Evolutionary conservation across 106 monocot genomes (phyloP).

Genomic region (Hemerocallis citrina): DNA sequence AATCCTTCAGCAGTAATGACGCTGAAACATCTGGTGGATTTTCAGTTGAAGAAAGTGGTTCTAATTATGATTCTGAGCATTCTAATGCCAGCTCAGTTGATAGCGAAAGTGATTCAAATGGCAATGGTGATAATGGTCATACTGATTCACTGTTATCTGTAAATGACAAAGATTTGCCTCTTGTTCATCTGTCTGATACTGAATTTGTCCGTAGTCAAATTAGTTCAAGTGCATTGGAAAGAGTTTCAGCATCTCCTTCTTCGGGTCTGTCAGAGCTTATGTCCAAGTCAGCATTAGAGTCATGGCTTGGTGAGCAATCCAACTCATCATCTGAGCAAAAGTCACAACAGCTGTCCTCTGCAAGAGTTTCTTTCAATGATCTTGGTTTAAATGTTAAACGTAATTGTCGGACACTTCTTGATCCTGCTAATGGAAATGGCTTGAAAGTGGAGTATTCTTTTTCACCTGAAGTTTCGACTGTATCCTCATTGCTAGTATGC

Average conservation of each 20-base stretch:
- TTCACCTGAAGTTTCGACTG: constrained; percentile 46
- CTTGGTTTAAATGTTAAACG: constrained; percentile 38
- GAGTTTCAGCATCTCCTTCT: constrained; percentile 25
- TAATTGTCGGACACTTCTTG: constrained; percentile 48
- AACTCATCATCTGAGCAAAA: constrained; percentile 17
- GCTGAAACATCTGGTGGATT: constrained; percentile 37
- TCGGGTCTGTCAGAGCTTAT: constrained; percentile 61
- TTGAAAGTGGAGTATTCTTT: constrained; percentile 68
- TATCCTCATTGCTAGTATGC: constrained; percentile 50
- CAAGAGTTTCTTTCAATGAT: constrained; percentile 81
- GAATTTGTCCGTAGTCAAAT: constrained; percentile 17
- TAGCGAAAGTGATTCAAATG: constrained; percentile 31
- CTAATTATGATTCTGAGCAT: constrained; percentile 42
- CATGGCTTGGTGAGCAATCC: constrained; percentile 80
- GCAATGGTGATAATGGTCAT: constrained; percentile 8
- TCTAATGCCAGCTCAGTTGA: constrained; percentile 28
- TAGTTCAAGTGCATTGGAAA: constrained; percentile 9
- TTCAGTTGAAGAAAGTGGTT: constrained; percentile 53
- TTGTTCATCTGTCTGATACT: constrained; percentile 36
- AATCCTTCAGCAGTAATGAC: constrained; percentile 20
- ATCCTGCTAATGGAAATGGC: constrained; percentile 59
- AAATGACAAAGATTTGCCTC: constrained; percentile 15
- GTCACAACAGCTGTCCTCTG: constrained; percentile 18
- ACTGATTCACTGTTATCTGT: neutral
- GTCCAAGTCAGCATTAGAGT: constrained; percentile 71